A percentile compares a stretch with the other conserved stretches of the same genome.
Conservation (phyloP, 345 rosid genomes). For the Dipteronia sinensis region DNA sequence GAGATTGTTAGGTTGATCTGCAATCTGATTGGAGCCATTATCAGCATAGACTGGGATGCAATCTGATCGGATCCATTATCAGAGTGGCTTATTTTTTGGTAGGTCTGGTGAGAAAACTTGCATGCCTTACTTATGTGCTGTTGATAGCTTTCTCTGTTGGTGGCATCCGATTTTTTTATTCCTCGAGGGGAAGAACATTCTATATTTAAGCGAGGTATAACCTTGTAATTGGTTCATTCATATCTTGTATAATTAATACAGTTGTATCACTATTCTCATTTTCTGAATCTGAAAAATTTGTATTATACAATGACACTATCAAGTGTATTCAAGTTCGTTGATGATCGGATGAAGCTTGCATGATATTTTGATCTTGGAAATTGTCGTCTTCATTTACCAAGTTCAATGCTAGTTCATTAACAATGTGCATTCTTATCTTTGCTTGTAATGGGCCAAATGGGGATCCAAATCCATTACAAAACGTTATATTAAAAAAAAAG, state of each 20-base stretch:
- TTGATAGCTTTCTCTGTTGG: background rate
- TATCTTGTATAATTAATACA: conserved; percentile 15
- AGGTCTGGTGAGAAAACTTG: background rate
- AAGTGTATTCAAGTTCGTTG: background rate
- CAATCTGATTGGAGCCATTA: conserved; percentile 1
- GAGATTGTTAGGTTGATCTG: conserved; percentile 7
- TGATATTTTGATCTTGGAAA: background rate
- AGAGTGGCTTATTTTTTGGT: background rate
- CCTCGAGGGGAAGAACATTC: too few relatives aligned
- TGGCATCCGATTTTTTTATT: background rate
- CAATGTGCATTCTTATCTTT: too few relatives aligned
- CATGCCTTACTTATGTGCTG: conserved; percentile 1
- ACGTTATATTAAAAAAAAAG: too few relatives aligned
- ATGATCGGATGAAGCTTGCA: background rate
- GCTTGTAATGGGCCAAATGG: background rate
- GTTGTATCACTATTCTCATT: conserved; percentile 6
- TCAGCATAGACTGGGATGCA: conserved; percentile 5
- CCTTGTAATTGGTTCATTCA: conserved; percentile 13
- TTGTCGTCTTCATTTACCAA: too few relatives aligned
- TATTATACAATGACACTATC: background rate
- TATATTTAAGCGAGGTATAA: background rate
- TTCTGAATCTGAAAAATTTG: background rate
- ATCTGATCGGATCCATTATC: conserved; percentile 3
- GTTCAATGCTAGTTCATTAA: background rate
- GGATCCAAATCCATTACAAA: too few relatives aligned